Conservation (phyloP, 495 filamentous ascomycete genomes). For the Hyphodiscus hymeniophilus region DNA sequence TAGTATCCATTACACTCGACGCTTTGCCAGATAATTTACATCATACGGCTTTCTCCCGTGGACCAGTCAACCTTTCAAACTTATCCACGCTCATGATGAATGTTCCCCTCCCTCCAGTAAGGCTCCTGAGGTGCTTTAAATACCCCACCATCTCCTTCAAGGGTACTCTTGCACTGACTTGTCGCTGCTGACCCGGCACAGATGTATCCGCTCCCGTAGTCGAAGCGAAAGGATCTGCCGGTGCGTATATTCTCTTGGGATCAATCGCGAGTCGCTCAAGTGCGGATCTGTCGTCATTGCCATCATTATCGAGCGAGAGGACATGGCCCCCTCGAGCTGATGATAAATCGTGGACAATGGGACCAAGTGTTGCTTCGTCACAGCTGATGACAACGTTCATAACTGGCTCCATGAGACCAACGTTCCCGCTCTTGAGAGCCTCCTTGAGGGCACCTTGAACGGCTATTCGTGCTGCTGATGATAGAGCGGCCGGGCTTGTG, state of each 20-base stretch:
- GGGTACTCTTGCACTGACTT: slow-evolving; percentile 77
- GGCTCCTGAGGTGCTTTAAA: slow-evolving; percentile 75
- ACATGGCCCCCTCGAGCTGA: slow-evolving; percentile 78
- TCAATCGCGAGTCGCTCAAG: slow-evolving; percentile 43
- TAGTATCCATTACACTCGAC: no score
- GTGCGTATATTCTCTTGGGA: slow-evolving; percentile 65
- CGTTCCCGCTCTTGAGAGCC: slow-evolving; percentile 34
- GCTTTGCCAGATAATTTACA: neutral
- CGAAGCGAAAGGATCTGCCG: slow-evolving; percentile 73
- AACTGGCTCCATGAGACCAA: slow-evolving; percentile 81
- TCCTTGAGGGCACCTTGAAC: slow-evolving; percentile 57
- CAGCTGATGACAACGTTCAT: slow-evolving; percentile 80
- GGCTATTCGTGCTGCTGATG: slow-evolving; percentile 66
- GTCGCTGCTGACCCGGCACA: slow-evolving; percentile 27
- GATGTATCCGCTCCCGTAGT: neutral
- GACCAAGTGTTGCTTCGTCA: slow-evolving; percentile 70
- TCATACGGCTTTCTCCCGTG: slow-evolving; percentile 31
- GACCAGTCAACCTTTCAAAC: slow-evolving; percentile 75
- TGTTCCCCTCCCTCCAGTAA: slow-evolving; percentile 83
- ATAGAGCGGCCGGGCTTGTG: slow-evolving; percentile 66
- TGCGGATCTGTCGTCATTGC: slow-evolving; percentile 25
- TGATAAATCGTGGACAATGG: slow-evolving; percentile 85
- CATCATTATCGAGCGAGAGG: slow-evolving; percentile 64
- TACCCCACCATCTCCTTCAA: slow-evolving; percentile 97
- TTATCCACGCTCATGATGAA: slow-evolving; percentile 88